These are phyloP conservation scores for Discostella stelligera DNA, from an alignment of 352 stramenopile species.

Conservation along the genomic window DNA sequence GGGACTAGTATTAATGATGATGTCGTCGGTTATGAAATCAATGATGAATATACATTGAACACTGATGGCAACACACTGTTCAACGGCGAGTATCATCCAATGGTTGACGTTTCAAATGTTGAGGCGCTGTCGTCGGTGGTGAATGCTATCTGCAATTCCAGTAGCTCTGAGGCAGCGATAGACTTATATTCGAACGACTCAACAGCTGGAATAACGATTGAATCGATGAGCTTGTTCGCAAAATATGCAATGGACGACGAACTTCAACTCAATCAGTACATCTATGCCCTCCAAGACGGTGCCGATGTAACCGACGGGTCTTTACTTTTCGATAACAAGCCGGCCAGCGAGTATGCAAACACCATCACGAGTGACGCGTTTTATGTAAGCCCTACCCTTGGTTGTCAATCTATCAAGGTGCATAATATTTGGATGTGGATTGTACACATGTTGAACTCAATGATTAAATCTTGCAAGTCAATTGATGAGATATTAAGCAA, in stretches of 20 bases:
- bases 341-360: conserved; percentile 68
- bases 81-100: conserved; percentile 54
- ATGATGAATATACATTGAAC: conserved; percentile 15
- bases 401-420: conserved; percentile 53
- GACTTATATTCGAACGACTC: conserved; percentile 46
- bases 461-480: conserved; percentile 49
- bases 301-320: conserved; percentile 51
- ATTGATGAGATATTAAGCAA: conserved; percentile 27
- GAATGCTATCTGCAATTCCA: conserved; percentile 54
- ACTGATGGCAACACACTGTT: conserved; percentile 23
- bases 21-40: conserved; percentile 14
- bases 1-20: conserved; percentile 14
- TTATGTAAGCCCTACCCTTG: conserved; percentile 43
- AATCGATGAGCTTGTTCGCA: conserved; percentile 59
- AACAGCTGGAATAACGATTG: conserved; percentile 46
- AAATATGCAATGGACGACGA: conserved; percentile 67
- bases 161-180: conserved; percentile 24
- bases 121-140: conserved; percentile 53
- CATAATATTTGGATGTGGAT: conserved; percentile 79
- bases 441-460: conserved; percentile 49
- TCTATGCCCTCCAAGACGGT: conserved; percentile 74
- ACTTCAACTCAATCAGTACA: conserved; percentile 77
- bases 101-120: conserved; percentile 29
- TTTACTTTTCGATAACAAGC: conserved; percentile 54
- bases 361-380: conserved; percentile 72